A percentile compares a stretch with the other conserved stretches of the same genome.
Evolutionary conservation across 805 yeast species (phyloP).

Genomic region (Candida ficus): DNA sequence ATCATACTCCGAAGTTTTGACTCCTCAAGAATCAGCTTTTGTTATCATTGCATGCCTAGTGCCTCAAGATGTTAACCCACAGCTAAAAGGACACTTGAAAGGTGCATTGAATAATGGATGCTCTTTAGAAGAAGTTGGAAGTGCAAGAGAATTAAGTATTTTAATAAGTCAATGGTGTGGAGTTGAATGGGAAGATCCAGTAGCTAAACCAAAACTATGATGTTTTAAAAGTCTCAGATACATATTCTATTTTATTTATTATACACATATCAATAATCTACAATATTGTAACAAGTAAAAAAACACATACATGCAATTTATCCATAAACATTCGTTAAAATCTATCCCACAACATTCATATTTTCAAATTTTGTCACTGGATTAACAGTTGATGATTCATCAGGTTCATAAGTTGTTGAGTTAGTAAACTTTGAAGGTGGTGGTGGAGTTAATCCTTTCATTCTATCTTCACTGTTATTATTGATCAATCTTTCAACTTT

Average conservation of each 20-base stretch:
- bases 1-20: constrained; percentile 58
- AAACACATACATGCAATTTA: no score
- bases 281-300: no score
- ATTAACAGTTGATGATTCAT: neutral
- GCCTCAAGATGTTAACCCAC: constrained; percentile 93
- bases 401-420: constrained; percentile 5
- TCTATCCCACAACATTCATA: constrained; percentile 13
- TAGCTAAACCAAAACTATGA: constrained; percentile 24
- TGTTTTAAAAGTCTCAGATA: neutral
- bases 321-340: neutral
- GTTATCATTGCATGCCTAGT: constrained; percentile 75
- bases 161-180: constrained; percentile 73
- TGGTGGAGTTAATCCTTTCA: constrained; percentile 18
- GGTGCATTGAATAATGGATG: constrained; percentile 85
- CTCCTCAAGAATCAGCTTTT: constrained; percentile 67
- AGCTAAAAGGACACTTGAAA: constrained; percentile 81
- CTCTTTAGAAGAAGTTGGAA: constrained; percentile 53
- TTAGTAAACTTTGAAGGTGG: constrained; percentile 7
- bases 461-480: constrained; percentile 1
- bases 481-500: neutral
- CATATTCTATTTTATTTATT: neutral
- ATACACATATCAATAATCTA: no score
- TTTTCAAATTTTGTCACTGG: constrained; percentile 5
- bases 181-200: constrained; percentile 46
- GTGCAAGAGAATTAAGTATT: constrained; percentile 57